Evolutionary conservation across 345 rosid species (phyloP).

Genomic region (Eucalyptus grandis): DNA sequence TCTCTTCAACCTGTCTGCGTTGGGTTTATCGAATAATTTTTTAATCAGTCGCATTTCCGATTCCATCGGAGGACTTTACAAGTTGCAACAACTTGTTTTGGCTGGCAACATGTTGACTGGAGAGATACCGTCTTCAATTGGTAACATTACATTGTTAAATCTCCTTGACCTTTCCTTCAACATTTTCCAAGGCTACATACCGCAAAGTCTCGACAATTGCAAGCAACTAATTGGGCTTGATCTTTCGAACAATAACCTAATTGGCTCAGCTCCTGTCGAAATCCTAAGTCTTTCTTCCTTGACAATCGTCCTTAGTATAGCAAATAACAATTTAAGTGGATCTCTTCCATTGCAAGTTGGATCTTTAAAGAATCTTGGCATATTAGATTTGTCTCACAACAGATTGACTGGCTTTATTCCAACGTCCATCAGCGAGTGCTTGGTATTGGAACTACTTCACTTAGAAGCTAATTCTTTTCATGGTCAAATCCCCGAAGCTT

Average conservation of each 20-base stretch:
- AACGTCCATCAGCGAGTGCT: too few relatives aligned
- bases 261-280: too few relatives aligned
- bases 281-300: too few relatives aligned
- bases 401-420: too few relatives aligned
- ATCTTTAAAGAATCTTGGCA: too few relatives aligned
- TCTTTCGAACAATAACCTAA: not conserved
- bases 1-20: not conserved
- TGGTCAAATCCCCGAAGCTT: too few relatives aligned
- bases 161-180: accelerated
- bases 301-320: too few relatives aligned
- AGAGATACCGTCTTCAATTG: not conserved
- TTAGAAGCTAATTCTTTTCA: too few relatives aligned
- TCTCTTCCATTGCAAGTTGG: too few relatives aligned
- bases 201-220: accelerated
- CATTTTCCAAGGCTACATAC: not conserved
- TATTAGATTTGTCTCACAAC: too few relatives aligned
- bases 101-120: accelerated
- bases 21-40: accelerated
- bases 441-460: too few relatives aligned
- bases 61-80: not conserved
- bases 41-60: accelerated
- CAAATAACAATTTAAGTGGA: too few relatives aligned
- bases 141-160: not conserved
- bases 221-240: accelerated
- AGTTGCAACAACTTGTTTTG: accelerated